These are phyloP conservation scores for Pezicula carpinea DNA, from an alignment of 2,329 filamentous ascomycete species.

Conservation along the genomic window DNA sequence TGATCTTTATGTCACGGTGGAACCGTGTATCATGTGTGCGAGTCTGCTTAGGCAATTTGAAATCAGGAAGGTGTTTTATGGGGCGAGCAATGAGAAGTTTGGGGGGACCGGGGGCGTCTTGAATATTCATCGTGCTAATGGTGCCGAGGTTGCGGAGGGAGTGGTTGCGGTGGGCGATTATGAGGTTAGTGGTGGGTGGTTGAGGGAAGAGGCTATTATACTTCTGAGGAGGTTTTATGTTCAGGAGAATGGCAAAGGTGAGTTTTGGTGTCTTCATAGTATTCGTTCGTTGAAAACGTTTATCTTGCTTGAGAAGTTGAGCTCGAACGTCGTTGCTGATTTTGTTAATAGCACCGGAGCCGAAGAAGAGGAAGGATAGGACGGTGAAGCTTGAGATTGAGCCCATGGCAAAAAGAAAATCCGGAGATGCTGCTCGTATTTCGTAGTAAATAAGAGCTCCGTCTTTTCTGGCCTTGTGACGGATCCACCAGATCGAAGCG, in stretches of 20 bases:
- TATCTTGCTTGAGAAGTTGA: neutral
- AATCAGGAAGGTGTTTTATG: slow-evolving; percentile 89
- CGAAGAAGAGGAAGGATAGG: slow-evolving; percentile 27
- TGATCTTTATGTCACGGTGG: slow-evolving; percentile 92
- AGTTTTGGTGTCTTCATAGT: too few relatives aligned
- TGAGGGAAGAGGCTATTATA: slow-evolving; percentile 88
- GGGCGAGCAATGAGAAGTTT: slow-evolving; percentile 94
- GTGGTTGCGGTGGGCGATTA: slow-evolving; percentile 72
- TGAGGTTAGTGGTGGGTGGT: slow-evolving; percentile 80
- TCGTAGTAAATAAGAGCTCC: neutral
- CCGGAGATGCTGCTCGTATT: neutral
- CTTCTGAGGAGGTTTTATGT: slow-evolving; percentile 92
- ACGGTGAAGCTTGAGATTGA: slow-evolving; percentile 29
- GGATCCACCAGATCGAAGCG: too few relatives aligned
- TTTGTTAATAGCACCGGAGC: slow-evolving; percentile 24
- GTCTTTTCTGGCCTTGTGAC: neutral
- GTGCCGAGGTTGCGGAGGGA: slow-evolving; percentile 8
- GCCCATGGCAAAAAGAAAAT: slow-evolving; percentile 14
- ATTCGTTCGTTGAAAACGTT: too few relatives aligned
- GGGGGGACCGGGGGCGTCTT: slow-evolving; percentile 94
- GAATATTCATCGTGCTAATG: slow-evolving; percentile 57
- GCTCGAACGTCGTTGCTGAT: neutral
- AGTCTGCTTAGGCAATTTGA: slow-evolving; percentile 83
- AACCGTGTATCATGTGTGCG: slow-evolving; percentile 98
- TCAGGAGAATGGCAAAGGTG: slow-evolving; percentile 92